Conservation (phyloP, 2,329 filamentous ascomycete species). For the Xenoacremonium recifei region DNA sequence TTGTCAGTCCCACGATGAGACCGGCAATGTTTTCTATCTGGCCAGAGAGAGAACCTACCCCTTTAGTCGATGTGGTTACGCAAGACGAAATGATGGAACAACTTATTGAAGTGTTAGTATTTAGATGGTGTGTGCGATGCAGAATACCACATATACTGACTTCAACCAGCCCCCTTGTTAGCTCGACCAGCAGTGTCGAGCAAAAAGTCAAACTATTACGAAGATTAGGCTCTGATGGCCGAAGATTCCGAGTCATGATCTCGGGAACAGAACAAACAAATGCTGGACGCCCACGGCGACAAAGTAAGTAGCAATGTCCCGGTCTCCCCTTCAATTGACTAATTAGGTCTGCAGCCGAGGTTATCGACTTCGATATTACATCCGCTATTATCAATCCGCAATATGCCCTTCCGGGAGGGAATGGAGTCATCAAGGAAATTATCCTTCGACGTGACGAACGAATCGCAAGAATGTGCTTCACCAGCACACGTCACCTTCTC, state of each 20-base stretch:
- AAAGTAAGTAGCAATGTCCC: conserved; percentile 23
- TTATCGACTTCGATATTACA: conserved; percentile 32
- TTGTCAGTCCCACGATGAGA: conserved; percentile 13
- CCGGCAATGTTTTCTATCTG: conserved; percentile 29
- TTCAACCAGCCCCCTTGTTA: conserved; percentile 15
- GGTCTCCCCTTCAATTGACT: too few species aligned
- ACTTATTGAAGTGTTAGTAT: conserved; percentile 25
- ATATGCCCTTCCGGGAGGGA: conserved; percentile 24
- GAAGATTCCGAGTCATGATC: conserved; percentile 25
- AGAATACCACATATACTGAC: conserved; percentile 8
- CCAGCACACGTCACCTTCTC: conserved; percentile 22
- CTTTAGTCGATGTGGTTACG: conserved; percentile 30
- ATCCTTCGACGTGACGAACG: conserved; percentile 29
- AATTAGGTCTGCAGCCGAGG: conserved; percentile 17
- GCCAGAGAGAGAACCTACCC: conserved; percentile 25
- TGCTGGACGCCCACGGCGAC: conserved; percentile 18
- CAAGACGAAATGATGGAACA: conserved; percentile 33
- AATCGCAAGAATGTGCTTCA: conserved; percentile 29
- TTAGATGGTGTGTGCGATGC: too few species aligned
- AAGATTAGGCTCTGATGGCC: conserved; percentile 26
- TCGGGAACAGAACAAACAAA: conserved; percentile 19
- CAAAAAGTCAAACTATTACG: conserved; percentile 25
- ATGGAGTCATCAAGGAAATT: conserved; percentile 22
- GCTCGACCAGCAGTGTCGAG: conserved; percentile 15
- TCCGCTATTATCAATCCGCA: conserved; percentile 26